Percentiles rank a stretch among this genome's conserved stretches.
These are phyloP conservation scores for Aspergillus sergii DNA, from an alignment of 2,329 filamentous ascomycete genomes.

Conservation along the genomic window DNA sequence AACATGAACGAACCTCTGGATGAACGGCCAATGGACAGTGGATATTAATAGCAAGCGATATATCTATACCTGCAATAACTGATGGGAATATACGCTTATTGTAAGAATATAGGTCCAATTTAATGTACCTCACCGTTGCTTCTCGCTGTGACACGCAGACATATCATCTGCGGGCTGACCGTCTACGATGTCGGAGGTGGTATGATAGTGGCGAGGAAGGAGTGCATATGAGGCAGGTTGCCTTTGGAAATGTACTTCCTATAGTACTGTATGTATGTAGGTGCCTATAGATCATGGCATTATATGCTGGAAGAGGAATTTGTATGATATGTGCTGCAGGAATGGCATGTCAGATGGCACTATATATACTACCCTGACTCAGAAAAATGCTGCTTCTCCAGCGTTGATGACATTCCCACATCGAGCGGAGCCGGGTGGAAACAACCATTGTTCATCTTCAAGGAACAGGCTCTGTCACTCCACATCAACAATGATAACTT, in stretches of 20 bases:
- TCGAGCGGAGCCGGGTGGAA: constrained; percentile 24
- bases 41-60: neutral
- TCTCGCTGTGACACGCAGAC: neutral
- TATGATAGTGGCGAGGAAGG: neutral
- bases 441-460: constrained; percentile 21
- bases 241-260: neutral
- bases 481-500: constrained; percentile 23
- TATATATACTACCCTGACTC: neutral
- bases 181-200: constrained; percentile 3
- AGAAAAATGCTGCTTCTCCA: neutral
- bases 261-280: neutral
- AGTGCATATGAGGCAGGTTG: constrained; percentile 2
- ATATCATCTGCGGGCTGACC: constrained; percentile 4
- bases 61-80: neutral
- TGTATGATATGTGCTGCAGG: neutral
- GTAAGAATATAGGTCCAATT: constrained; percentile 1
- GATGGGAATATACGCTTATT: neutral
- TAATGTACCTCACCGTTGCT: constrained; percentile 10
- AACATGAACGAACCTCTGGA: neutral
- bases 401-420: constrained; percentile 7
- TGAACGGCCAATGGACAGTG: neutral
- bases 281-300: neutral
- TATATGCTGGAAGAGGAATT: neutral
- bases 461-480: constrained; percentile 22
- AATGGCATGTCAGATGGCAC: neutral